Percentiles rank a stretch among this genome's conserved stretches.
Evolutionary conservation across 176 grass and related monocot species (phyloP).

Genomic region (Eleusine coracana): DNA sequence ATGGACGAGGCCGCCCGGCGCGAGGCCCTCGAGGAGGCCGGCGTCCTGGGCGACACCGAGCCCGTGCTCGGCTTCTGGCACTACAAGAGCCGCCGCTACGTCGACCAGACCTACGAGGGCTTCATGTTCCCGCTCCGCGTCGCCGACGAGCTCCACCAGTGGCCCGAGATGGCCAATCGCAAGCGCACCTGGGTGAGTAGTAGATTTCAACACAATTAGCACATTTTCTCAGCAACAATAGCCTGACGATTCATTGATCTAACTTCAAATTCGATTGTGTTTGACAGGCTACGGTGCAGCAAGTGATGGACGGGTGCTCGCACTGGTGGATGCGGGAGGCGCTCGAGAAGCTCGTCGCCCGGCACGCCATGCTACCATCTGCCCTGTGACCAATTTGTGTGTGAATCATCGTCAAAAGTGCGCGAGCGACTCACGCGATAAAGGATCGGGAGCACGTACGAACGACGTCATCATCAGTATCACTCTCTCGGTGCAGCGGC

Average conservation of each 20-base stretch:
- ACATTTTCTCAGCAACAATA: neutral
- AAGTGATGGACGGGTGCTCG: slow-evolving; percentile 77
- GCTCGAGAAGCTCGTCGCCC: slow-evolving; percentile 62
- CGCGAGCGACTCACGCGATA: slow-evolving; percentile 19
- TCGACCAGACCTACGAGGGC: slow-evolving; percentile 61
- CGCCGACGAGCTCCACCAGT: slow-evolving; percentile 65
- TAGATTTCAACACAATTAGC: neutral
- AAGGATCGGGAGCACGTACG: slow-evolving; percentile 9
- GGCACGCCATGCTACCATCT: slow-evolving; percentile 42
- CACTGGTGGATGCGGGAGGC: slow-evolving; percentile 91
- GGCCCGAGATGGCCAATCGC: slow-evolving; percentile 86
- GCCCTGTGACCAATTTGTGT: slow-evolving; percentile 18
- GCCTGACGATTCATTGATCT: too few relatives aligned
- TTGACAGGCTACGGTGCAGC: slow-evolving; percentile 61
- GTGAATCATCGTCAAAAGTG: too few relatives aligned
- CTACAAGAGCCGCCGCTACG: slow-evolving; percentile 85
- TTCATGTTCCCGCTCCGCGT: slow-evolving; percentile 85
- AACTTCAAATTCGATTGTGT: neutral
- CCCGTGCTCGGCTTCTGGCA: slow-evolving; percentile 59
- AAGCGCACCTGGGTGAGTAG: slow-evolving; percentile 75
- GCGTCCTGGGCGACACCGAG: slow-evolving; percentile 63
- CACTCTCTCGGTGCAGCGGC: slow-evolving; percentile 44
- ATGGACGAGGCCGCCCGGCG: slow-evolving; percentile 75
- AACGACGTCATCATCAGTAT: neutral
- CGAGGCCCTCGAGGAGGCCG: slow-evolving; percentile 92